Base-by-base conservation (phyloP, 2,329 filamentous ascomycete genomes). In the Stylonectria norvegica region DNA sequence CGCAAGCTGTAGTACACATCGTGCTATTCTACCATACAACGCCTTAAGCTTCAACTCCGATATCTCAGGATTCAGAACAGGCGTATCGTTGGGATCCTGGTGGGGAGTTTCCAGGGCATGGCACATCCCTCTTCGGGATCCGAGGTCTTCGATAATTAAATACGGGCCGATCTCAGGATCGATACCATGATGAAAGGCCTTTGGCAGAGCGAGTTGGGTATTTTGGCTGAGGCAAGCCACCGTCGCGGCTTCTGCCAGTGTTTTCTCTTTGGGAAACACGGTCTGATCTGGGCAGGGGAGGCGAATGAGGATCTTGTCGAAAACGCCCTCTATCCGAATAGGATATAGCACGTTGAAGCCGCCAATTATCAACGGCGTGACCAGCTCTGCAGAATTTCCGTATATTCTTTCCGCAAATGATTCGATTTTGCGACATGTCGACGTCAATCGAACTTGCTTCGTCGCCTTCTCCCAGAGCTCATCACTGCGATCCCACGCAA, bases 1-100 rank as follows among this genome's bases (percentile, higher is more conserved):
- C 2, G 55, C 62, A 1, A 74, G 53, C 38, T 69, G 59, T 4
- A 74, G 53, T 15, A 72, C 11, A 30, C 66, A 66, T 5, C 50
- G 51, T 4, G 67, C 68, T 29, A 71, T 53, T 38, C 68, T 53
- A 1, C 43, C 27, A 42, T 68, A 72, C 2, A 65, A 37, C 1
- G 17, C 28, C 36, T 57, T 38, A 0, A 70, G 56, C 11, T 42
- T 58, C 6, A 45, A 32, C 17, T 68, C 54, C 4, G 50, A 39
- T n/a, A 69, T 39, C 15, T 41, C 36, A 4, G 48, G 48, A 19
- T 49, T 16, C 28, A 59, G 34, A 10, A 58, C 32, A n/a, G 45
- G 42, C 10, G 49, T 37, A 4, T 52, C 53, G 15, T 53, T 38
- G 4, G 44, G 40, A 39, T 56, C 46, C 0, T 50, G 22, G 11